A percentile compares a stretch with the other conserved stretches of the same genome.
These are phyloP conservation scores for Histomonas meleagridis DNA, from an alignment of 208 protist genomes.

Conservation along the genomic window DNA sequence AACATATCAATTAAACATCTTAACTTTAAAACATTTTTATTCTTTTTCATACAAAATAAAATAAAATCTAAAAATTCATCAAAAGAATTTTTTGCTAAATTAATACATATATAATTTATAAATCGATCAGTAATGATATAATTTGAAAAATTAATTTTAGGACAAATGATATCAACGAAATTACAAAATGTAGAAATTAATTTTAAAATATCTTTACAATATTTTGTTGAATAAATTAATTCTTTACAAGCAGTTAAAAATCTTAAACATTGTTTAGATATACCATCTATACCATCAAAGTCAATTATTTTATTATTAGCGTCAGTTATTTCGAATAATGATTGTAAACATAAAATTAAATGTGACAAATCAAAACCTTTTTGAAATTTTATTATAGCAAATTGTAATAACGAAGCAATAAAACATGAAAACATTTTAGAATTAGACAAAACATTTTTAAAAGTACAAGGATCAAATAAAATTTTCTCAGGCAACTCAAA, in stretches of 20 bases:
- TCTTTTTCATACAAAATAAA: not conserved
- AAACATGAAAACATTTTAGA: not conserved
- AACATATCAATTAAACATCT: not conserved
- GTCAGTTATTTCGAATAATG: not conserved
- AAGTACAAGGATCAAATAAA: not conserved
- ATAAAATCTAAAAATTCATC: not conserved
- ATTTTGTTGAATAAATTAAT: not conserved
- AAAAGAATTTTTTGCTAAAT: not conserved
- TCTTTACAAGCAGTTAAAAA: not conserved
- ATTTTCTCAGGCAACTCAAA: not conserved
- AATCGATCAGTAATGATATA: not conserved
- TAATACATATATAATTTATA: not conserved
- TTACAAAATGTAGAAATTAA: not conserved
- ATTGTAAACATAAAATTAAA: not conserved
- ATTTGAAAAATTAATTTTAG: not conserved
- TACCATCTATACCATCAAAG: not conserved
- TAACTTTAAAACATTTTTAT: not conserved
- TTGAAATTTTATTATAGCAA: not conserved
- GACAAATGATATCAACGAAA: not conserved
- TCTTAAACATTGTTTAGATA: not conserved
- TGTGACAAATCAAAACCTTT: not conserved
- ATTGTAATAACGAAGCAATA: not conserved
- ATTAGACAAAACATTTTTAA: not conserved
- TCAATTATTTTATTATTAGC: no score
- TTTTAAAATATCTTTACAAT: not conserved